Percentiles rank a stretch among this genome's conserved stretches.
Conservation (phyloP, 2,329 filamentous ascomycete genomes). For the Colletotrichum euphorbiae region DNA sequence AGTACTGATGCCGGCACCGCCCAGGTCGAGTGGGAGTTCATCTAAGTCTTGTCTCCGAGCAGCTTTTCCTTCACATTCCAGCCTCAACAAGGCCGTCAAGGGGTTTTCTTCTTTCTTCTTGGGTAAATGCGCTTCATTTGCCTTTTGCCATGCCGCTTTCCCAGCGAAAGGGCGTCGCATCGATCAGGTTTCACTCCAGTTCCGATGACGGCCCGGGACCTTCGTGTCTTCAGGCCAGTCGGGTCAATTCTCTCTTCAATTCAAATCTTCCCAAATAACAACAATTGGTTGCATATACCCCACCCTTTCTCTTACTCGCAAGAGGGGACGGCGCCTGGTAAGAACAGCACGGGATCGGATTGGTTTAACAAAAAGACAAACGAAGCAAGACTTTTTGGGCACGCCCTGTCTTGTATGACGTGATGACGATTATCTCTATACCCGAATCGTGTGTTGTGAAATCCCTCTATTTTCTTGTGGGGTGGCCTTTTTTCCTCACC, state of each 20-base stretch:
- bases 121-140: neutral
- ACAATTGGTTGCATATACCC: constrained; percentile 11
- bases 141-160: constrained; percentile 15
- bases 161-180: neutral
- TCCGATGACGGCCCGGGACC: neutral
- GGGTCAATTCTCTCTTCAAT: neutral
- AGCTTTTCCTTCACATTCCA: constrained; percentile 12
- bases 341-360: constrained; percentile 31
- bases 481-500: neutral
- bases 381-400: constrained; percentile 8
- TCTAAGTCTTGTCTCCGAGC: constrained; percentile 42
- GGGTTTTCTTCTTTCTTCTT: constrained; percentile 5
- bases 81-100: constrained; percentile 5
- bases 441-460: constrained; percentile 1
- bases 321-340: constrained; percentile 29
- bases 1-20: constrained; percentile 51
- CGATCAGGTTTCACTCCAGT: neutral
- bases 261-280: constrained; percentile 14
- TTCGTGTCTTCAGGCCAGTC: neutral
- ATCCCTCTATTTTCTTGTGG: neutral
- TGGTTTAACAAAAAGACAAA: constrained; percentile 31
- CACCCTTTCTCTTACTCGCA: neutral
- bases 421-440: constrained; percentile 39
- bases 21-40: constrained; percentile 59
- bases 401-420: constrained; percentile 30